Conservation (phyloP, 2,329 filamentous ascomycete genomes). For the Parascedosporium putredinis region DNA sequence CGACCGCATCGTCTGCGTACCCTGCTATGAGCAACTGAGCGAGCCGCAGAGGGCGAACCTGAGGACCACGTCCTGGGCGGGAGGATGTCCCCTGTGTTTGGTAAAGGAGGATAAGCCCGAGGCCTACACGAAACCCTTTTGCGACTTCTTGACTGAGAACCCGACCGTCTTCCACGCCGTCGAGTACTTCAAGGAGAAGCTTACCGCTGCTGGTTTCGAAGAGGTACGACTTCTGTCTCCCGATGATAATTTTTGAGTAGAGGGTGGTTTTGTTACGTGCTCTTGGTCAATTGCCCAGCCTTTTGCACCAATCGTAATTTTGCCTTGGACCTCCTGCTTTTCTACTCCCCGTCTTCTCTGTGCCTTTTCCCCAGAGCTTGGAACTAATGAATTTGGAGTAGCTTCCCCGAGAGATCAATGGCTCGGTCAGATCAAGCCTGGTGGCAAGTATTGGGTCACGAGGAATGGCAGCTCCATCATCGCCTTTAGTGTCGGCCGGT, state of each 20-base stretch:
- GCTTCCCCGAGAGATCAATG: conserved; percentile 75
- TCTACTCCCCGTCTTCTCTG: not conserved
- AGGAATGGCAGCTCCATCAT: conserved; percentile 81
- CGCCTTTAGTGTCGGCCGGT: conserved; percentile 71
- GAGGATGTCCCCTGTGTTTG: conserved; percentile 26
- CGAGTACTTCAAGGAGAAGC: conserved; percentile 62
- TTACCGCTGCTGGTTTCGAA: conserved; percentile 62
- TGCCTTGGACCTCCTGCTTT: too few species aligned
- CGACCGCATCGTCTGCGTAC: conserved; percentile 11
- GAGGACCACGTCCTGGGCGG: conserved; percentile 11
- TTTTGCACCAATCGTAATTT: too few species aligned
- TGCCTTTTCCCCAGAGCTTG: not conserved
- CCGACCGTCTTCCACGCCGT: conserved; percentile 92
- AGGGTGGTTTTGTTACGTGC: conserved; percentile 17
- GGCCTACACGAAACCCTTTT: conserved; percentile 72
- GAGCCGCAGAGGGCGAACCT: conserved; percentile 11
- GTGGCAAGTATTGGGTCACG: conserved; percentile 81
- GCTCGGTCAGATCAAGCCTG: conserved; percentile 58
- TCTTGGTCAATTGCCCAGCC: too few species aligned
- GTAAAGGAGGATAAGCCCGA: conserved; percentile 38
- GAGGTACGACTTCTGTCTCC: too few species aligned
- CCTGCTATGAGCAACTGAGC: conserved; percentile 12
- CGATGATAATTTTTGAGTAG: too few species aligned
- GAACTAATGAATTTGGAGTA: conserved; percentile 20
- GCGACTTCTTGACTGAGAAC: conserved; percentile 77